Evolutionary conservation across 768 basidiomycete species (phyloP).

Genomic region (Leccinum truebloodii): DNA sequence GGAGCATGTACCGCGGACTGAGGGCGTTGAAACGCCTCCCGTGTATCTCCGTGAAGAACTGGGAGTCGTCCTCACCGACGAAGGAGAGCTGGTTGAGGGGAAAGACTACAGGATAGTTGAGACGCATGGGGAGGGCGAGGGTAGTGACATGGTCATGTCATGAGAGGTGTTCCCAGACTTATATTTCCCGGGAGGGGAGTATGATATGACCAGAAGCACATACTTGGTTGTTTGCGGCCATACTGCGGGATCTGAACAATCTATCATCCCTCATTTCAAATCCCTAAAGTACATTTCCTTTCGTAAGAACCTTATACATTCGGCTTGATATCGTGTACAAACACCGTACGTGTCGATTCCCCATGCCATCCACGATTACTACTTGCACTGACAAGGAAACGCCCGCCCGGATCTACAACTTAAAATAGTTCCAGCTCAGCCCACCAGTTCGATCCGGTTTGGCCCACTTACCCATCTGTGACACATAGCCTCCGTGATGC

Average conservation of each 20-base stretch:
- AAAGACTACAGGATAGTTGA: conserved; percentile 35
- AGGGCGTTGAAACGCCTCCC: conserved; percentile 57
- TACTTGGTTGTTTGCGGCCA: conserved; percentile 30
- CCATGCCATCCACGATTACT: conserved; percentile 95
- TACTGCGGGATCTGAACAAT: conserved; percentile 35
- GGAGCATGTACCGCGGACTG: conserved; percentile 60
- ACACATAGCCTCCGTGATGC: conserved; percentile 93
- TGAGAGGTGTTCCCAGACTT: conserved; percentile 25
- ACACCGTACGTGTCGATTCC: conserved; percentile 85
- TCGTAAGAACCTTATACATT: conserved; percentile 37
- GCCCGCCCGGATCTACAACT: conserved; percentile 86
- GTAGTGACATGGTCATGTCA: conserved; percentile 23
- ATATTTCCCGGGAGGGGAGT: conserved; percentile 31
- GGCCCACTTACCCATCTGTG: conserved; percentile 78
- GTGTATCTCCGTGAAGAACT: conserved; percentile 55
- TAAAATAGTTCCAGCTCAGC: conserved; percentile 22
- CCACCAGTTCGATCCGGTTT: conserved; percentile 24
- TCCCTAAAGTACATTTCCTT: conserved; percentile 31
- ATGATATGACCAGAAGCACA: conserved; percentile 38
- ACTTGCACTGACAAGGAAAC: conserved; percentile 88
- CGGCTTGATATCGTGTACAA: conserved; percentile 84
- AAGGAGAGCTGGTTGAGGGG: conserved; percentile 38
- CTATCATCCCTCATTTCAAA: conserved; percentile 30
- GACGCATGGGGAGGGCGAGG: conserved; percentile 26
- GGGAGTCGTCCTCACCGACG: conserved; percentile 46